A percentile compares a stretch with the other conserved stretches of the same genome.
phyloP scores from a whole-genome alignment of 352 stramenopile genomes.

The Globisporangium perplexum region DNA sequence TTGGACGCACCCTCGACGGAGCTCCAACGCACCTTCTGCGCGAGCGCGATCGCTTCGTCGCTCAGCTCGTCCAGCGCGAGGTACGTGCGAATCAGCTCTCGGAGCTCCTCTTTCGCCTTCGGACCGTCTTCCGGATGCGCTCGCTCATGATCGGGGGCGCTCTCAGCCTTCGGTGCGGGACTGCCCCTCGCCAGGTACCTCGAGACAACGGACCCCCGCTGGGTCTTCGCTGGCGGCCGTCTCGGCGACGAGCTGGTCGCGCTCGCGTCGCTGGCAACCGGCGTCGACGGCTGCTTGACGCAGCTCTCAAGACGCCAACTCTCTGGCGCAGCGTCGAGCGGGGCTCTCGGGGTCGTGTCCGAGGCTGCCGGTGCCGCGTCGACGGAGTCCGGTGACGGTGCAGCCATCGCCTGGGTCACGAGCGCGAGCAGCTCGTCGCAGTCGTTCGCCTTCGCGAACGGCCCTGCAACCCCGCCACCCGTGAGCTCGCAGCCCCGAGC shows the following conservation, averaged over 20 bases:
- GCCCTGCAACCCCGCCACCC: no score
- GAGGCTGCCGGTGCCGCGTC: not conserved
- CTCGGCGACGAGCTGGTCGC: constrained; percentile 2
- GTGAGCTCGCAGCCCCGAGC: no score
- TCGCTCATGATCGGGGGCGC: not conserved
- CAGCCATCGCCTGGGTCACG: constrained; percentile 14
- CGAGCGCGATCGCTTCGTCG: constrained; percentile 35
- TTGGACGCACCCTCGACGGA: not conserved
- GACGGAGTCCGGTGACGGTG: not conserved
- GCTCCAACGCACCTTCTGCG: constrained; percentile 15
- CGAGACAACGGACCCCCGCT: constrained; percentile 5
- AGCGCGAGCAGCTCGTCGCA: constrained; percentile 39
- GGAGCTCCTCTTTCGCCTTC: constrained; percentile 15
- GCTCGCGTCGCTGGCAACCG: not conserved
- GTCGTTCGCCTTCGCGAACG: constrained; percentile 27
- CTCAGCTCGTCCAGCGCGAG: constrained; percentile 27
- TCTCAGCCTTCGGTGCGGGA: not conserved
- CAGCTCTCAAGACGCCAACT: not conserved
- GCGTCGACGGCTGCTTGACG: not conserved
- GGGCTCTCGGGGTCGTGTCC: no score
- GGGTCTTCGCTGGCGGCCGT: not conserved
- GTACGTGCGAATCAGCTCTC: constrained; percentile 37
- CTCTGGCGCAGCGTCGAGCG: not conserved
- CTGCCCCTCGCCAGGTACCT: not conserved
- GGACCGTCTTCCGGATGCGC: not conserved